These are phyloP conservation scores for Beta macrorhiza DNA, from an alignment of 179 eudicot genomes.

Conservation along the genomic window DNA sequence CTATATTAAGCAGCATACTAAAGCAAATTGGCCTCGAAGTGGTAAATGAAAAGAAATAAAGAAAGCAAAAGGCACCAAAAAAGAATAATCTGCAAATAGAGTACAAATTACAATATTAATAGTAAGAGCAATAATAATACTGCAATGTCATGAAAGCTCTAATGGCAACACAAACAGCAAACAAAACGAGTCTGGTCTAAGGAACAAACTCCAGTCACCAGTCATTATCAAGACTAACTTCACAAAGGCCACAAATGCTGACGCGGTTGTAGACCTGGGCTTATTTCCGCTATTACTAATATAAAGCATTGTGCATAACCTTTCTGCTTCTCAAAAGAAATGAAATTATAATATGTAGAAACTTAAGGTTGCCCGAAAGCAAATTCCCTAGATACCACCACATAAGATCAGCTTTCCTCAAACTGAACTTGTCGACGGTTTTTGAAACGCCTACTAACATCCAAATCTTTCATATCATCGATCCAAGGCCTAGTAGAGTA, in stretches of 20 bases:
- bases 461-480: constrained; percentile 16
- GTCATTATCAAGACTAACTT: constrained; percentile 15
- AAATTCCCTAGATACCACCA: constrained; percentile 17
- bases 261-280: constrained; percentile 16
- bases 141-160: not conserved
- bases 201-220: constrained; percentile 21
- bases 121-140: not conserved
- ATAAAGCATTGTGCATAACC: constrained; percentile 18
- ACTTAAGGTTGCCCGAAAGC: constrained; percentile 26
- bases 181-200: not conserved
- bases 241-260: constrained; percentile 1
- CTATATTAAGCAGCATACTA: not conserved
- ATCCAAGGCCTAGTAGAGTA: constrained; percentile 26
- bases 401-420: constrained; percentile 23
- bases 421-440: constrained; percentile 14
- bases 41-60: not conserved
- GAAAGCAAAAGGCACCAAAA: not conserved
- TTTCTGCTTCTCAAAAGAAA: constrained; percentile 15
- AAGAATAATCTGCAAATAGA: not conserved
- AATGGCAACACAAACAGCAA: constrained; percentile 16
- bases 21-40: not conserved
- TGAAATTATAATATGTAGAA: not conserved
- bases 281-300: constrained; percentile 23
- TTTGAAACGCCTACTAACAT: constrained; percentile 24
- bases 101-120: not conserved